Base-by-base conservation (phyloP, 208 protist species). In the Trypanosoma vivax region DNA sequence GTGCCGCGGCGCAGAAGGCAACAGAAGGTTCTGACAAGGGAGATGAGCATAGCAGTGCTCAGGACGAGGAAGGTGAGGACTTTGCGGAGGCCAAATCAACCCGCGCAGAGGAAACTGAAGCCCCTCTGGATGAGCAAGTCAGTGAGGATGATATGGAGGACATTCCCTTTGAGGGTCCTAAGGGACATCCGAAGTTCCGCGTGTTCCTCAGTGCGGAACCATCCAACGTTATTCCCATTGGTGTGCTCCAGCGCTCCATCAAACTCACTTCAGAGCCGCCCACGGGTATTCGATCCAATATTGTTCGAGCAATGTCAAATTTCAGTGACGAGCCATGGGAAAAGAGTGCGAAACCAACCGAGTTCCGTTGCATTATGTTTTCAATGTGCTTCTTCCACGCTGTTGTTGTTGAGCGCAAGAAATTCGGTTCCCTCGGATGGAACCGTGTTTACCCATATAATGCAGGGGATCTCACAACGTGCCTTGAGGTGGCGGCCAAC, bases 261-360 rank as follows among this genome's bases (percentile, higher is more conserved):
- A 99, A 99, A 78, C 76, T 99, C 48, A 99, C 97, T 13, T 99
- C 98, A 57, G 97, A 99, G 80, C 97, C 98, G 29, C 97, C 98
- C 13, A 87, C 83, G 7, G 98, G 98, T 65, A 92, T 99, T 38
- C 83, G 91, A 14, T 92, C 96, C 29, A 99, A 99, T 73, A 92
- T 99, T 73, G 79, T 94, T 28, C 87, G 96, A 60, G 96, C 97
- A 14, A 87, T 98, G 54, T 68, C 75, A n/a, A 90, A 93, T 66
- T 99, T 99, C 70, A 83, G 76, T 43, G 83, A 97, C 46, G 95
- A 98, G 43, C 86, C 92, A 31, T 98, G 98, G 82, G 97, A 99
- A 60, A 73, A 65, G 42, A 96, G 86, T 43, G 84, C 92, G 37
- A 98, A 98, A 74, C 95, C 96, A 56, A 86, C 81, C 18, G 96